phyloP scores from a whole-genome alignment of 164 flowering plant genomes.

The Litsea cubeba region DNA sequence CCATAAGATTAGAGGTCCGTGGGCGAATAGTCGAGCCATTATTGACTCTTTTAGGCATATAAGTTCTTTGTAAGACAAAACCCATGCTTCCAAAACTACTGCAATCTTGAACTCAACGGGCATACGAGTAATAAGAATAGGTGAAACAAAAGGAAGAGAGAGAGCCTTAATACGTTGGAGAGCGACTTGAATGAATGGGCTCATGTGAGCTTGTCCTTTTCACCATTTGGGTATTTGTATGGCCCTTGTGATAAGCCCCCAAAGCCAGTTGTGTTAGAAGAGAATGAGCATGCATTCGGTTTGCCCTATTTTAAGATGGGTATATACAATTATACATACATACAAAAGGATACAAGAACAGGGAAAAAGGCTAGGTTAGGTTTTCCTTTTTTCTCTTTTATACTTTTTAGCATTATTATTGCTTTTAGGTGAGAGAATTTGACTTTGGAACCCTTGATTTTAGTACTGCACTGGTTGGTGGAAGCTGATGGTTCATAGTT shows the following conservation, averaged over 20 bases:
- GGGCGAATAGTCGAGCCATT: background rate
- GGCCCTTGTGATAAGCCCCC: constrained; percentile 15
- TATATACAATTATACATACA: too few species aligned
- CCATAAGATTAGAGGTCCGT: background rate
- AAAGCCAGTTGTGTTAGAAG: constrained; percentile 39
- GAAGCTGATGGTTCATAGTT: background rate
- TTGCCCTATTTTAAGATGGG: background rate
- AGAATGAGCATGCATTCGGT: constrained; percentile 13
- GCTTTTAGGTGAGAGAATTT: constrained; percentile 1
- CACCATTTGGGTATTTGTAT: constrained; percentile 29
- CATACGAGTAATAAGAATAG: background rate
- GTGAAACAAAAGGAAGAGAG: background rate
- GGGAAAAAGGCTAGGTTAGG: background rate
- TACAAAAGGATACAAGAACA: too few species aligned
- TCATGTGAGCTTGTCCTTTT: constrained; percentile 62
- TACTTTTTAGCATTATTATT: background rate
- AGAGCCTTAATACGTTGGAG: constrained; percentile 15
- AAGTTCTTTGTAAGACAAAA: background rate
- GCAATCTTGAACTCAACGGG: background rate
- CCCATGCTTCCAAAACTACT: constrained; percentile 4
- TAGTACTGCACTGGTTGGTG: background rate
- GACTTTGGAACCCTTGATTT: constrained; percentile 9
- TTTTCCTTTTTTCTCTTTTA: background rate
- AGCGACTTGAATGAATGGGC: constrained; percentile 53
- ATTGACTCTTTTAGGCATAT: constrained; percentile 5